Conservation (phyloP, 148 eudicot genomes). For the Rhododendron molle region DNA sequence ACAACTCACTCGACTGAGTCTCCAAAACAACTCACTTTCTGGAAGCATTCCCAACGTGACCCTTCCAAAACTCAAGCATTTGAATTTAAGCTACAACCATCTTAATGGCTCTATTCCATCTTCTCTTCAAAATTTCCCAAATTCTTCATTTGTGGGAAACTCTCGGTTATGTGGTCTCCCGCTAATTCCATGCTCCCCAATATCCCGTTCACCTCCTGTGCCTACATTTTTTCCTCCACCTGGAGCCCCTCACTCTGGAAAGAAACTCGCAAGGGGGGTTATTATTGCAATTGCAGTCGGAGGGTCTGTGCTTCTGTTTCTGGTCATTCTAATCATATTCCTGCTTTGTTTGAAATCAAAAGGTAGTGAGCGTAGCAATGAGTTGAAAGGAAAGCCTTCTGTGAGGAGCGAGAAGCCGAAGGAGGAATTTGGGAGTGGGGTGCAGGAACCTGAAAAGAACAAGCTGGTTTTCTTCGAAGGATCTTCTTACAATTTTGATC, state of each 20-base stretch:
- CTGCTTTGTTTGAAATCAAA: slow-evolving; percentile 28
- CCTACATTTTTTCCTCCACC: slow-evolving; percentile 18
- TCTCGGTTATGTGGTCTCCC: slow-evolving; percentile 33
- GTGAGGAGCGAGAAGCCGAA: slow-evolving; percentile 31
- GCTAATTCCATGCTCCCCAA: slow-evolving; percentile 16
- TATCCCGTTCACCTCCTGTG: slow-evolving; percentile 16
- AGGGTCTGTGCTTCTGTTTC: slow-evolving; percentile 23
- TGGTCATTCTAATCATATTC: slow-evolving; percentile 16
- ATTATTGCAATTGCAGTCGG: slow-evolving; percentile 42
- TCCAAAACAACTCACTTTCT: slow-evolving; percentile 34
- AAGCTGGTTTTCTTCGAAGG: slow-evolving; percentile 21
- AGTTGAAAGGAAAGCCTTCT: slow-evolving; percentile 24
- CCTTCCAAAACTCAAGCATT: slow-evolving; percentile 17
- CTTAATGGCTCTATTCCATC: slow-evolving; percentile 36
- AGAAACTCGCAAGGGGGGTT: slow-evolving; percentile 22
- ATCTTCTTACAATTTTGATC: slow-evolving; percentile 13
- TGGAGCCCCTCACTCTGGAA: slow-evolving; percentile 14
- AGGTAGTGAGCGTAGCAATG: slow-evolving; percentile 6
- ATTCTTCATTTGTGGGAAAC: slow-evolving; percentile 33
- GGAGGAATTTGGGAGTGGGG: slow-evolving; percentile 21
- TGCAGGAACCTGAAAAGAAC: slow-evolving; percentile 20
- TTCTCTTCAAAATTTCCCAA: slow-evolving; percentile 24
- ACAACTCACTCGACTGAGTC: slow-evolving; percentile 23
- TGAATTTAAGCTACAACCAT: slow-evolving; percentile 37
- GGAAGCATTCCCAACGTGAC: slow-evolving; percentile 34